Evolutionary conservation across 306 rosid genomes (phyloP).

Genomic region (Quercus ilex): DNA sequence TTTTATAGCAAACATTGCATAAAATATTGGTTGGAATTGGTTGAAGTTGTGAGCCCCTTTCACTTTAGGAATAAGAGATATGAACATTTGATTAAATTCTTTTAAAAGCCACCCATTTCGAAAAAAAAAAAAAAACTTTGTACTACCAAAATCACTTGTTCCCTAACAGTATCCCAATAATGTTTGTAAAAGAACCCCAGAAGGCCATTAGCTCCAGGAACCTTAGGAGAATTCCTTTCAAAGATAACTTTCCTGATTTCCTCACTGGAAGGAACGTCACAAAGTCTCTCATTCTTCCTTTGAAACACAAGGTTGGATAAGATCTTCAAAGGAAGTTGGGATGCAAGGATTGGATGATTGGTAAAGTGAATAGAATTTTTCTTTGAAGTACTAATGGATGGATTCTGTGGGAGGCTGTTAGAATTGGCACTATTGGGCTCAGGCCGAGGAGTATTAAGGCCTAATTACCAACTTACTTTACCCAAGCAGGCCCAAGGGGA

Average conservation of each 20-base stretch:
- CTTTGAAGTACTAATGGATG: neutral
- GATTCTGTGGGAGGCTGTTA: too few species aligned
- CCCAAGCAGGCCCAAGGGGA: too few species aligned
- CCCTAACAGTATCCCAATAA: neutral
- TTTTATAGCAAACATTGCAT: neutral
- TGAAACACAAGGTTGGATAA: neutral
- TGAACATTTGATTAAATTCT: too few species aligned
- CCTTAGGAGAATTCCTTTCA: neutral
- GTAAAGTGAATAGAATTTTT: too few species aligned
- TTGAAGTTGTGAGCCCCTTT: too few species aligned
- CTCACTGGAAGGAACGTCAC: neutral
- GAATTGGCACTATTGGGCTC: too few species aligned
- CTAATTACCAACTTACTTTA: too few species aligned
- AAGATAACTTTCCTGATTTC: neutral
- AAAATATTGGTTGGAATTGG: too few species aligned
- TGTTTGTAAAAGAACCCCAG: neutral
- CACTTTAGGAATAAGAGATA: too few species aligned
- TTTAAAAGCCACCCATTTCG: neutral
- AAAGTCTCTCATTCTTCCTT: neutral
- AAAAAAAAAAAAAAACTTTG: neutral
- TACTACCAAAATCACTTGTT: neutral
- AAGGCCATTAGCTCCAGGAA: neutral
- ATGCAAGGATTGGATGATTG: too few species aligned
- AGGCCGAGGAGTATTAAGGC: too few species aligned
- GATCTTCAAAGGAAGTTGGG: neutral